phyloP scores from a whole-genome alignment of 768 basidiomycete species.

The Cystobasidium ongulense region DNA sequence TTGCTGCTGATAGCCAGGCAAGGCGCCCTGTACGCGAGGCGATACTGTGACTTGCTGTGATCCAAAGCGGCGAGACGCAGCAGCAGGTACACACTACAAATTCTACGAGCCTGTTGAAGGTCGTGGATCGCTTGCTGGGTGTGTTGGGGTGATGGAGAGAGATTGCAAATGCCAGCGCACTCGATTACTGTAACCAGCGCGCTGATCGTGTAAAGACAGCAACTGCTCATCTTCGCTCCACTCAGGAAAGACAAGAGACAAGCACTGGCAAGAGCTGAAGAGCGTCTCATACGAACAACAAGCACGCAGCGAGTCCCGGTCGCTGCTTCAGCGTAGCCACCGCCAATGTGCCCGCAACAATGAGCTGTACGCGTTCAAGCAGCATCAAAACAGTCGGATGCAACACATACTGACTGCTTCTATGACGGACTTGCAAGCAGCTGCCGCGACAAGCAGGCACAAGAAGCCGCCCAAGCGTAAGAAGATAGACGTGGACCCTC shows the following conservation, averaged over 20 bases:
- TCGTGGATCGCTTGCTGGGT: background rate
- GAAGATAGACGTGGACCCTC: background rate
- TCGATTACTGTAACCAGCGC: too few relatives aligned
- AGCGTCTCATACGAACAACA: background rate
- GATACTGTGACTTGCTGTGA: too few relatives aligned
- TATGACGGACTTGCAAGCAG: background rate
- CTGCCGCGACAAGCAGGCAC: background rate
- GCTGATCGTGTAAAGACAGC: background rate
- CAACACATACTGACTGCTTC: background rate
- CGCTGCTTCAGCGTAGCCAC: background rate
- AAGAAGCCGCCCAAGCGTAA: background rate
- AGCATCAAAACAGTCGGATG: background rate
- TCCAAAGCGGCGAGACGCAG: background rate
- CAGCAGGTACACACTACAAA: background rate
- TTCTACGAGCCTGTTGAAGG: background rate
- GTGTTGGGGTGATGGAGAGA: background rate
- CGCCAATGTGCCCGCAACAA: background rate
- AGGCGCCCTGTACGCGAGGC: background rate
- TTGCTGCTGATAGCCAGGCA: background rate
- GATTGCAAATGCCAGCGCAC: too few relatives aligned
- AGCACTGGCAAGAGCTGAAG: background rate
- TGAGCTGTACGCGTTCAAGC: background rate
- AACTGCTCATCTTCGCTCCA: background rate
- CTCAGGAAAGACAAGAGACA: too few relatives aligned
- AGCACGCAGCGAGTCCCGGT: background rate